Percentiles rank a stretch among this genome's conserved stretches.
phyloP scores from a whole-genome alignment of 83 land plant genomes.

The Thuja plicata region DNA sequence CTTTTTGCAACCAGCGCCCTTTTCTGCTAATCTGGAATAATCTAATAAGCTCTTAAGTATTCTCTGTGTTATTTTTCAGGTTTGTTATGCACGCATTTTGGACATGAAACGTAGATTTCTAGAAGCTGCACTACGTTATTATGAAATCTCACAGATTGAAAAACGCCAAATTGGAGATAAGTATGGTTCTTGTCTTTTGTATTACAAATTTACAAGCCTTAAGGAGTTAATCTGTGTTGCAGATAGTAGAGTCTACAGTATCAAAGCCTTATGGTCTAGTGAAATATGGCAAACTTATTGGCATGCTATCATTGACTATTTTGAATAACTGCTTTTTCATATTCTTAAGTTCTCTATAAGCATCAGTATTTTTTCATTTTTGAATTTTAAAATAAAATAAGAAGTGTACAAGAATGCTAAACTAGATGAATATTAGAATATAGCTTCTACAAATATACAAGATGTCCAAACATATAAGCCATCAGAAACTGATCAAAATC shows the following conservation, averaged over 20 bases:
- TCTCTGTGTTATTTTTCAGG: conserved; percentile 45
- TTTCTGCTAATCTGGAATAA: not conserved
- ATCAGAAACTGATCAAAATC: no score
- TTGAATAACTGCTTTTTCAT: not conserved
- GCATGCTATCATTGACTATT: not conserved
- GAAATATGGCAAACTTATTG: not conserved
- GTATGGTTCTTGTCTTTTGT: conserved; percentile 41
- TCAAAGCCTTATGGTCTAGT: not conserved
- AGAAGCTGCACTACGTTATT: conserved; percentile 99
- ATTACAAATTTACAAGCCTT: not conserved
- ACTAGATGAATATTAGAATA: no score
- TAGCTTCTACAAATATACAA: no score
- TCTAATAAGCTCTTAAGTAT: not conserved
- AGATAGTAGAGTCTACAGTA: not conserved
- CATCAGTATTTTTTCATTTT: no score
- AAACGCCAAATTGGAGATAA: conserved; percentile 97
- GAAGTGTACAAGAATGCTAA: no score
- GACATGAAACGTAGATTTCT: conserved; percentile 95
- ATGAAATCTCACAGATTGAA: conserved; percentile 95
- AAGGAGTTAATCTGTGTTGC: not conserved
- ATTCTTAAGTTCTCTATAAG: no score
- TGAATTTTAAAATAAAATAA: no score
- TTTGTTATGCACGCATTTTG: conserved; percentile 96
- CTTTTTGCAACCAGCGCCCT: not conserved
- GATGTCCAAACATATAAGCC: no score